Conservation (phyloP, 1,284 basidiomycete species). For the Fomitopsis pinicola region DNA sequence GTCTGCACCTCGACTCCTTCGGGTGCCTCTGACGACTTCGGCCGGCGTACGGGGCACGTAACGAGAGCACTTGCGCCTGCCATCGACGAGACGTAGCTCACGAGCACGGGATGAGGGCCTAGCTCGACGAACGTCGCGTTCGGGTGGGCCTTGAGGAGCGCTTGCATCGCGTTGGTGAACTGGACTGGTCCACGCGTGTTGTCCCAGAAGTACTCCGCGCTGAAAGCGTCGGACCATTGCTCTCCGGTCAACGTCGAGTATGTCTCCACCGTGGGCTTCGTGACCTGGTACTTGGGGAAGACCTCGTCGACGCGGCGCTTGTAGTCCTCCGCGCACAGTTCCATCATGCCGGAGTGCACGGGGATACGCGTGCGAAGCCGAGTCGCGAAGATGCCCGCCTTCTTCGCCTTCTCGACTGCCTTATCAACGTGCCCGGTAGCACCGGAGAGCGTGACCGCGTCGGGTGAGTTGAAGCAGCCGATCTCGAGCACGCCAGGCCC, state of each 20-base stretch:
- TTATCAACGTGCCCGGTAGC: constrained; percentile 22
- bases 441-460: constrained; percentile 33
- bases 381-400: constrained; percentile 28
- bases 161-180: constrained; percentile 24
- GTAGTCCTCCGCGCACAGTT: constrained; percentile 26
- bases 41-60: constrained; percentile 28
- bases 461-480: constrained; percentile 34
- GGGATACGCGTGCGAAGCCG: constrained; percentile 28
- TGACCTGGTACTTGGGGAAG: constrained; percentile 21
- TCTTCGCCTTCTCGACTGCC: constrained; percentile 23
- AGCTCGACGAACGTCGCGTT: constrained; percentile 29
- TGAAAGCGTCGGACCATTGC: constrained; percentile 13
- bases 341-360: constrained; percentile 32
- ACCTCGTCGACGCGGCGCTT: constrained; percentile 17
- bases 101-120: constrained; percentile 33
- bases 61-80: constrained; percentile 17
- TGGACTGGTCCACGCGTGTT: constrained; percentile 28
- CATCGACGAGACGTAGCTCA: constrained; percentile 25
- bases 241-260: constrained; percentile 25
- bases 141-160: constrained; percentile 14
- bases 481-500: constrained; percentile 26
- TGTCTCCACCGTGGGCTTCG: constrained; percentile 10
- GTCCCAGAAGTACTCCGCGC: constrained; percentile 33
- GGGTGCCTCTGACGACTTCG: not conserved
- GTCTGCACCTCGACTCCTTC: not conserved